These are phyloP conservation scores for Xylaria sp. DNA, from an alignment of 2,329 filamentous ascomycete species.

Conservation along the genomic window DNA sequence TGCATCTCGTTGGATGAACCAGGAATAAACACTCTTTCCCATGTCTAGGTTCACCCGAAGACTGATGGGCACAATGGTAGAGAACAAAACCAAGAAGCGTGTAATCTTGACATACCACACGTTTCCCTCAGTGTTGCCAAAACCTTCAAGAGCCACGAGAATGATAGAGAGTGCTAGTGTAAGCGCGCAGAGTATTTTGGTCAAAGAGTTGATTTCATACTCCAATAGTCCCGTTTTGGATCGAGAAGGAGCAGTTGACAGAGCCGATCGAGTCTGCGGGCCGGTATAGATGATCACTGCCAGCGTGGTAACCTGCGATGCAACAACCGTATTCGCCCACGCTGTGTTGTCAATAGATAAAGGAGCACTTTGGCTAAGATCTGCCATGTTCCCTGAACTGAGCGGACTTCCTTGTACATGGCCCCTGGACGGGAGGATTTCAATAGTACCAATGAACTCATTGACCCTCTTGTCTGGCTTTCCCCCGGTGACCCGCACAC, in stretches of 20 bases:
- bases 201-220: slow-evolving; percentile 95
- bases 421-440: slow-evolving; percentile 65
- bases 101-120: slow-evolving; percentile 97
- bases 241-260: slow-evolving; percentile 89
- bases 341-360: slow-evolving; percentile 96
- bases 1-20: slow-evolving; percentile 89
- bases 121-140: slow-evolving; percentile 68
- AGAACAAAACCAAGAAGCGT: slow-evolving; percentile 97
- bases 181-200: slow-evolving; percentile 91
- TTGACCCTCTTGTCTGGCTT: slow-evolving; percentile 95
- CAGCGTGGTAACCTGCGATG: slow-evolving; percentile 86
- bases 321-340: slow-evolving; percentile 97
- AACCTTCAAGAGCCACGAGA: slow-evolving; percentile 85
- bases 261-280: slow-evolving; percentile 87
- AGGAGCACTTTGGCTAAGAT: slow-evolving; percentile 64
- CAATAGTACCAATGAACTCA: slow-evolving; percentile 89
- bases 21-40: slow-evolving; percentile 95
- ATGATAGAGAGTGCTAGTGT: slow-evolving; percentile 86
- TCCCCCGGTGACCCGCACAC: slow-evolving; percentile 76
- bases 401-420: slow-evolving; percentile 54
- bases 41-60: slow-evolving; percentile 95
- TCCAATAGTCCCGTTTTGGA: slow-evolving; percentile 95
- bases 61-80: slow-evolving; percentile 98
- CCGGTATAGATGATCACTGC: slow-evolving; percentile 95
- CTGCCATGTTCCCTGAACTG: slow-evolving; percentile 43